These are phyloP conservation scores for Tolypocladium guangdongense DNA, from an alignment of 2,329 filamentous ascomycete species.

Conservation along the genomic window DNA sequence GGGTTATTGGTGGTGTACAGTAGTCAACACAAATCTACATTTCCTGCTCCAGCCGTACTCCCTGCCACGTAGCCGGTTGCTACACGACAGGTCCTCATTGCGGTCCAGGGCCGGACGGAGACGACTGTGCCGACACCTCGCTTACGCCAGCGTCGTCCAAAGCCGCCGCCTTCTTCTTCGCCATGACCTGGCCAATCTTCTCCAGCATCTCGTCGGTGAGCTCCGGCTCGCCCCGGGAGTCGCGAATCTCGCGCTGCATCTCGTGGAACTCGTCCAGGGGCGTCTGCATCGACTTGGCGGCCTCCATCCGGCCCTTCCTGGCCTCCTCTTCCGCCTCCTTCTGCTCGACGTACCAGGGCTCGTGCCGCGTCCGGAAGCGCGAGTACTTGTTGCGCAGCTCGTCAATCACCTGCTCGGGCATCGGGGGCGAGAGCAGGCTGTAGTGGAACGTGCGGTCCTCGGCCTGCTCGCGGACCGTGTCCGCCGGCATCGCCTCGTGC, in stretches of 20 bases:
- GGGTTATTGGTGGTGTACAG: not conserved
- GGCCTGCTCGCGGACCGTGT: slow-evolving; percentile 68
- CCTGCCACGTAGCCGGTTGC: not conserved
- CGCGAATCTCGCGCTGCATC: slow-evolving; percentile 39
- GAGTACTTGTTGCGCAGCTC: slow-evolving; percentile 80
- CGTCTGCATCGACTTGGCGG: slow-evolving; percentile 33
- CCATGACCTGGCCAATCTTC: slow-evolving; percentile 52
- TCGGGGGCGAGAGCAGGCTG: slow-evolving; percentile 65
- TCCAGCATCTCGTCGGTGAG: slow-evolving; percentile 49
- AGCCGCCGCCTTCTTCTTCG: slow-evolving; percentile 35
- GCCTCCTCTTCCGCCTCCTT: slow-evolving; percentile 48
- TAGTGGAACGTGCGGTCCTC: slow-evolving; percentile 68
- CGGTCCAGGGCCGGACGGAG: slow-evolving; percentile 3
- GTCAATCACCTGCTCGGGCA: slow-evolving; percentile 68
- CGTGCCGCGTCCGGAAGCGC: slow-evolving; percentile 71
- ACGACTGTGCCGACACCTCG: slow-evolving; percentile 14
- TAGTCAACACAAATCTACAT: not conserved
- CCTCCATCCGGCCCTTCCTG: slow-evolving; percentile 23
- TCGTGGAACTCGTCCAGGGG: slow-evolving; percentile 50
- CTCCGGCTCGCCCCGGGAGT: slow-evolving; percentile 41
- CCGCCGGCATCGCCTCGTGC: slow-evolving; percentile 43
- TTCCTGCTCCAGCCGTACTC: not conserved
- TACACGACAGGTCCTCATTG: not conserved
- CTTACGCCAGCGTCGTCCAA: slow-evolving; percentile 27
- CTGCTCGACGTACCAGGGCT: slow-evolving; percentile 57